phyloP scores from a whole-genome alignment of 208 protist genomes.

The Sergeia podlipaevii region DNA sequence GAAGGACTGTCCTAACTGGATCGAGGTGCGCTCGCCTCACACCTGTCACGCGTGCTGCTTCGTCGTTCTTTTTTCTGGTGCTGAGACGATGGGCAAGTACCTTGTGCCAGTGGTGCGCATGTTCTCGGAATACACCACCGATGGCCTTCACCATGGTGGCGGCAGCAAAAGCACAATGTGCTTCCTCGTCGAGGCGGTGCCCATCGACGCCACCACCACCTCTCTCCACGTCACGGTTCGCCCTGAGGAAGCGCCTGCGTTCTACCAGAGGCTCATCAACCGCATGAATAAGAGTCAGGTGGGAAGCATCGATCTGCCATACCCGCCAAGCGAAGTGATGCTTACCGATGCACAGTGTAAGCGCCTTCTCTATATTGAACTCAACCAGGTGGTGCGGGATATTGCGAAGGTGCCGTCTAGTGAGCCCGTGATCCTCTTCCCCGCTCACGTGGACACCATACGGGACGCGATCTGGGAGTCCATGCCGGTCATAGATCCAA shows the following conservation, averaged over 20 bases:
- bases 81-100: too few relatives aligned
- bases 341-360: constrained; percentile 38
- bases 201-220: constrained; percentile 14
- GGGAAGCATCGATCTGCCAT: constrained; percentile 26
- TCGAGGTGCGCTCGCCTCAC: too few relatives aligned
- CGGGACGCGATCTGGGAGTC: constrained; percentile 21
- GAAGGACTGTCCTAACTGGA: too few relatives aligned
- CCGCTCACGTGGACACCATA: constrained; percentile 25
- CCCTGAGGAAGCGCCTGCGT: constrained; percentile 19
- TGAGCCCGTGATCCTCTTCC: constrained; percentile 16
- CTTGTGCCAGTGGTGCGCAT: too few relatives aligned
- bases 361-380: constrained; percentile 34
- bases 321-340: constrained; percentile 14
- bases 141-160: too few relatives aligned
- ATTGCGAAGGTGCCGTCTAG: constrained; percentile 13
- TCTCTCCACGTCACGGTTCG: constrained; percentile 30
- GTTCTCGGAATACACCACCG: too few relatives aligned
- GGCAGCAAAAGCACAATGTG: too few relatives aligned
- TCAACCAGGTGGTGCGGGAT: constrained; percentile 21
- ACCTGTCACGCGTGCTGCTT: too few relatives aligned
- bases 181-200: constrained; percentile 27
- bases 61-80: too few relatives aligned
- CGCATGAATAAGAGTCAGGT: constrained; percentile 12
- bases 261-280: constrained; percentile 12
- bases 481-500: neutral